Evolutionary conservation across 352 stramenopile species (phyloP).

Genomic region (Achlya hypogyna): DNA sequence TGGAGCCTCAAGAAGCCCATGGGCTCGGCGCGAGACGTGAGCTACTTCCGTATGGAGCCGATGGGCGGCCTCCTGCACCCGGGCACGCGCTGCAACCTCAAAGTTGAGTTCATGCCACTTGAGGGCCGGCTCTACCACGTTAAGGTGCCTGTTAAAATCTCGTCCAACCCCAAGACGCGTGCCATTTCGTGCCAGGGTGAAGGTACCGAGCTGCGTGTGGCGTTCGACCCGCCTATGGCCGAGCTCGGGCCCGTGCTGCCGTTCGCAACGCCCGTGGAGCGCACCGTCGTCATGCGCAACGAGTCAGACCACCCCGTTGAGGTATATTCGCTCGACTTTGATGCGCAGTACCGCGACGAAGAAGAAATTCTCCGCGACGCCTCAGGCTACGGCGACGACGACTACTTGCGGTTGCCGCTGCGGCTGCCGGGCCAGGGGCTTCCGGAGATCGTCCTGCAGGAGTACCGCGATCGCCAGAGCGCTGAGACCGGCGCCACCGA

Average conservation of each 20-base stretch:
- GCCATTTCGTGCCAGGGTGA: constrained; percentile 70
- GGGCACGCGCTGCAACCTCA: constrained; percentile 72
- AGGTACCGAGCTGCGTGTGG: constrained; percentile 66
- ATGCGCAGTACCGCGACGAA: constrained; percentile 70
- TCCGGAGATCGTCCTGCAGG: constrained; percentile 43
- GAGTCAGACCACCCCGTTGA: constrained; percentile 84
- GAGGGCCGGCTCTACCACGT: constrained; percentile 66
- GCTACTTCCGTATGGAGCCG: constrained; percentile 74
- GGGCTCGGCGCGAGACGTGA: constrained; percentile 64
- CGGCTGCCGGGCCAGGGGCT: constrained; percentile 53
- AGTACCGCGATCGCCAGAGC: not conserved
- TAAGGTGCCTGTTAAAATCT: constrained; percentile 85
- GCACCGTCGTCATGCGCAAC: constrained; percentile 75
- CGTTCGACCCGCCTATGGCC: constrained; percentile 70
- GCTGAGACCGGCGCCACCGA: not conserved
- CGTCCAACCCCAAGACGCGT: constrained; percentile 63
- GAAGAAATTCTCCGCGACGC: constrained; percentile 68
- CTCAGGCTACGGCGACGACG: constrained; percentile 47
- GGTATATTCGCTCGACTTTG: constrained; percentile 88
- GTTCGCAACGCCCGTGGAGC: constrained; percentile 34
- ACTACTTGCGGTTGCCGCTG: constrained; percentile 61
- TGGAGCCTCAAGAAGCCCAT: constrained; percentile 89
- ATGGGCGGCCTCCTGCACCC: constrained; percentile 62
- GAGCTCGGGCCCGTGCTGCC: constrained; percentile 85
- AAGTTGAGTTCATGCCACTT: constrained; percentile 85